Base-by-base conservation (phyloP, 148 eudicot species). In the Dysphania ambrosioides region DNA sequence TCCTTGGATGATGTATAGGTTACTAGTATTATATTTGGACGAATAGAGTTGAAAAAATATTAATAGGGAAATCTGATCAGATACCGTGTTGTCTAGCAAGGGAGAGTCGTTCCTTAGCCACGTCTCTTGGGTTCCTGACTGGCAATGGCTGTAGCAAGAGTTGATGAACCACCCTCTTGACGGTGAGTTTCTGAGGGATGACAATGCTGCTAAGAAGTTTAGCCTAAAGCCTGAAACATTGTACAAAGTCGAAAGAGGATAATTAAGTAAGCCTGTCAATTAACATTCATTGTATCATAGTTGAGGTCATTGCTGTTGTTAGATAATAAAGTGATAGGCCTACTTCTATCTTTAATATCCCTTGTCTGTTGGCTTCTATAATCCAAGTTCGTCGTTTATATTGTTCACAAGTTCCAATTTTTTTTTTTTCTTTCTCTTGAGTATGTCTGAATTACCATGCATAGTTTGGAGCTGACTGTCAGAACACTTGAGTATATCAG, bases 101-200 rank as follows among this genome's bases (percentile, higher is more conserved):
- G 97, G 96, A n/a, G 98, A 87, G 72, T 84, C 92, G 23, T 35
- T 32, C 70, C 89, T 79, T 10, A 94, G 78, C 98, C 98, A 94
- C 23, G 93, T 87, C 79, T 87, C 97, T 58, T 94, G 97, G 68
- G 81, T 80, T 83, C 86, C 97, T 2, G 96, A 90, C 86, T 94
- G 97, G 82, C 98, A 91, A 66, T 94, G 98, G 51, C 87, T 75
- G 55, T 91, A 91, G 77, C 98, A 94, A 73, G 96, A 88, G 82
- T 91, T 88, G 77, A 94, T 88, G 75, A 70, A 94, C 79, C 79
- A 27, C 35, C 97, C 98, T 77, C 86, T 85, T 0, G 97, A 79
- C 41, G 86, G 18, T 24, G 88, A 86, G 68, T 58, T 64, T 6
- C 88, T 90, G 2, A 87, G 34, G 72, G 82, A 80, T 57, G 84